These are phyloP conservation scores for Phoma herbarum DNA, from an alignment of 2,329 filamentous ascomycete species.

Conservation along the genomic window DNA sequence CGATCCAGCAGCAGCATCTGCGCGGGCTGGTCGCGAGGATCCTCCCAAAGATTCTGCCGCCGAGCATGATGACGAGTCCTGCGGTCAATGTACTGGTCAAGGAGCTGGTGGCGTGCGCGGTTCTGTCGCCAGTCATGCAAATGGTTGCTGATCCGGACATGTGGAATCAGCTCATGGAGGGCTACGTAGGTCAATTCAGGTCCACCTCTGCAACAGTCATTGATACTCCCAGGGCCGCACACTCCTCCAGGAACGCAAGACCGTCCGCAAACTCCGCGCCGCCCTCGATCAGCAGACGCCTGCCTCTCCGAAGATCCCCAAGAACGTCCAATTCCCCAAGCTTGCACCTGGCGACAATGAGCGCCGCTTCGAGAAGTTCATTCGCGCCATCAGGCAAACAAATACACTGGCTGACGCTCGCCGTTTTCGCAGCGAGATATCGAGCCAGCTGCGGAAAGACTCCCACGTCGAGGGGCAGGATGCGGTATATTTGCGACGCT, in stretches of 20 bases:
- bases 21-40: conserved; percentile 76
- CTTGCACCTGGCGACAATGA: conserved; percentile 86
- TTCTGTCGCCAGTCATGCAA: conserved; percentile 82
- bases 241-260: conserved; percentile 93
- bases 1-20: conserved; percentile 87
- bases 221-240: conserved; percentile 68
- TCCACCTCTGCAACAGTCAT: not conserved
- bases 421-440: conserved; percentile 88
- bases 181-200: conserved; percentile 61
- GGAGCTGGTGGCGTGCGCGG: conserved; percentile 92
- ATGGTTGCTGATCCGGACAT: conserved; percentile 90
- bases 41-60: conserved; percentile 77
- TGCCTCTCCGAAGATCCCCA: conserved; percentile 72
- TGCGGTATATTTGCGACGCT: conserved; percentile 81
- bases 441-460: conserved; percentile 90
- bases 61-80: conserved; percentile 77
- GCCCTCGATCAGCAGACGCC: conserved; percentile 94
- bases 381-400: conserved; percentile 85
- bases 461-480: conserved; percentile 80
- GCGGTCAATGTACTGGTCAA: conserved; percentile 82
- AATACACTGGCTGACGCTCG: conserved; percentile 93
- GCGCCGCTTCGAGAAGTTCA: conserved; percentile 92
- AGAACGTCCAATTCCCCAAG: conserved; percentile 76
- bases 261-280: conserved; percentile 87
- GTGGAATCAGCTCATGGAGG: conserved; percentile 97